Evolutionary conservation across 495 filamentous ascomycete species (phyloP), one percentile per base, ranked within the genome.

Genomic region (Penicillium parvum): DNA sequence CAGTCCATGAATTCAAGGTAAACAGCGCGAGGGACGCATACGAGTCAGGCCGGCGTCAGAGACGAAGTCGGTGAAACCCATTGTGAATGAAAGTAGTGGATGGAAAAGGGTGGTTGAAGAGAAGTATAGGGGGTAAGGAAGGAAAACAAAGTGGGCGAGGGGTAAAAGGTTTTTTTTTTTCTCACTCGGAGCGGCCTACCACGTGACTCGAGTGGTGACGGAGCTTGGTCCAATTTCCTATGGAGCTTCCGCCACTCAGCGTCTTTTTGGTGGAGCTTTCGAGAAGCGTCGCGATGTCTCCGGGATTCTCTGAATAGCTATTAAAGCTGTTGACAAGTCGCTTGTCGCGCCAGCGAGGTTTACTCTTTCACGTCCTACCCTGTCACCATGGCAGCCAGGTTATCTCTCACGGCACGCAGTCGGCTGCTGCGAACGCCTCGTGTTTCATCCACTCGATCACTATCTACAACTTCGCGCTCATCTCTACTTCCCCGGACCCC

Each of bases 31-130:
- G 57, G 38, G 29, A 45, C 41, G 69, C 87, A 61, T 82, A 95
- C 90, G 65, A 64, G 86, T 78, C 44, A 92, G 76, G 64, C 92
- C 90, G 74, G 86, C 77, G 57, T 92, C 90, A 62, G 84, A 81
- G 65, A 85, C 68, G 53, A 98, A 81, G 74, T 98, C 90, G 53
- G 84, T 83, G 81, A 97, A 96, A 72, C 92, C 92, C 92, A 98
- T 98, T 58, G 63, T 83, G 64, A 67, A 63, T 35, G 45, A 48
- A 53, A 28, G 36, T 43, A 47, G 45, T 58, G 43, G 37, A 32
- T 45, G 53, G 47, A 46, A 50, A 44, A 40, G 46, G 47, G 38
- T 52, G 52, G 47, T 42, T 38, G 51, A 49, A 52, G 45, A 51
- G 49, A 27, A 11, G 28, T 32, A 43, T 22, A 22, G 40, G 40